Evolutionary conservation across 331 rosid species (phyloP), one percentile per base, ranked within the genome.

Genomic region (Ulmus americana): DNA sequence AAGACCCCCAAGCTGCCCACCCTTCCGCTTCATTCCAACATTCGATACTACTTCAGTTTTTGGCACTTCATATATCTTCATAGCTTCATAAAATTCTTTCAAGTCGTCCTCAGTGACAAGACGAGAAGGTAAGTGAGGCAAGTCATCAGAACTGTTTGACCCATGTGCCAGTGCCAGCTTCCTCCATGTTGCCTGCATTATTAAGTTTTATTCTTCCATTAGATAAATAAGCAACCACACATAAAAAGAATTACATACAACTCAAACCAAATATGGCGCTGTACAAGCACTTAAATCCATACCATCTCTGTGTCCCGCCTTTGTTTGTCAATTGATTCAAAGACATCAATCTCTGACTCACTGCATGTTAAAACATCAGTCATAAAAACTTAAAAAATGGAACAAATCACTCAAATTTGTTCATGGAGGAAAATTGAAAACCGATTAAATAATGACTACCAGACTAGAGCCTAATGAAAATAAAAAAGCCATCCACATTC

Each of bases 261-360:
- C 16, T n/a, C n/a, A 59, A 49, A 75, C 10, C 39, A 63, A 68
- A 35, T 48, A 70, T 55, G 63, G 15, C 15, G 35, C 39, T 45
- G 52, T n/a, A 62, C 39, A 72, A 70, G 71, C 47, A 62, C 59
- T 55, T 45, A 70, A 65, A 46, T 64, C 51, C 76, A 66, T 82
- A 94, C 99, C 92, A 76, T 73, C 68, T 94, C 99, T 61, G 71
- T 76, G 61, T 90, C 97, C 56, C 69, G 80, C 70, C 99, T 85
- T 67, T 72, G 85, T 68, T 77, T 83, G 84, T 94, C 99, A 69
- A 94, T 78, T 40, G 90, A 85, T 83, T 94, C 99, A 67, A 94
- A 94, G 55, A 85, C 85, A 77, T 94, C 99, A 68, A 94, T 69
- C 86, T 94, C 99, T 45, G 95, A 42, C 85, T 90, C 99, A 78